phyloP scores from a whole-genome alignment of 2,329 filamentous ascomycete genomes.

The Elsinoe necatrix region DNA sequence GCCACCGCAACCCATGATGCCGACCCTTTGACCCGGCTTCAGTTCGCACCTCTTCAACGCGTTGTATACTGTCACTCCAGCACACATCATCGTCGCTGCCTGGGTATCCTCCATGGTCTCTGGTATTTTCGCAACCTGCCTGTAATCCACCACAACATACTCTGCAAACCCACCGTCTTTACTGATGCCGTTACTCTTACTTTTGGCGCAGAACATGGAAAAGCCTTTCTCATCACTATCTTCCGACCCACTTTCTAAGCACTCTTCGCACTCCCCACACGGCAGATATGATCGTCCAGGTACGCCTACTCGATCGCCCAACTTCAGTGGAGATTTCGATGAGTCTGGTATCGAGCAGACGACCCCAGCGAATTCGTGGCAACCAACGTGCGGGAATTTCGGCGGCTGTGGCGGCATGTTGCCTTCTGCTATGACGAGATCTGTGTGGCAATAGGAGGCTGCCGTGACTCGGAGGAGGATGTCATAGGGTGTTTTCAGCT shows the following conservation, averaged over 20 bases:
- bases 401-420: constrained; percentile 30
- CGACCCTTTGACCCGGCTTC: constrained; percentile 30
- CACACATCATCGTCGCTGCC: constrained; percentile 37
- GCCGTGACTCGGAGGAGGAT: constrained; percentile 40
- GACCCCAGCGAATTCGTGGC: constrained; percentile 41
- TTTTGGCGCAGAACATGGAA: constrained; percentile 33
- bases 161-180: constrained; percentile 35
- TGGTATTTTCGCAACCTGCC: constrained; percentile 32
- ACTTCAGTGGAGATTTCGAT: constrained; percentile 23
- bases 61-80: constrained; percentile 36
- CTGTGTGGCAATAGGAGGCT: constrained; percentile 42
- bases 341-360: constrained; percentile 29
- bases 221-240: constrained; percentile 33
- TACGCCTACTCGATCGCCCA: constrained; percentile 33
- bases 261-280: constrained; percentile 38
- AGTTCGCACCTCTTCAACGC: constrained; percentile 33
- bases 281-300: constrained; percentile 36
- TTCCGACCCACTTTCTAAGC: constrained; percentile 25
- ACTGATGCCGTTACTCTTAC: constrained; percentile 29
- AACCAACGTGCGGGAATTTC: constrained; percentile 37
- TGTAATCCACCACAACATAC: constrained; percentile 37
- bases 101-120: constrained; percentile 30
- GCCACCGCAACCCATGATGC: constrained; percentile 34
- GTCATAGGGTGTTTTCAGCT: constrained; percentile 30
- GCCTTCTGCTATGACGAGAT: constrained; percentile 32